These are phyloP conservation scores for Metschnikowia dekortorum DNA, from an alignment of 805 yeast species.

Conservation along the genomic window DNA sequence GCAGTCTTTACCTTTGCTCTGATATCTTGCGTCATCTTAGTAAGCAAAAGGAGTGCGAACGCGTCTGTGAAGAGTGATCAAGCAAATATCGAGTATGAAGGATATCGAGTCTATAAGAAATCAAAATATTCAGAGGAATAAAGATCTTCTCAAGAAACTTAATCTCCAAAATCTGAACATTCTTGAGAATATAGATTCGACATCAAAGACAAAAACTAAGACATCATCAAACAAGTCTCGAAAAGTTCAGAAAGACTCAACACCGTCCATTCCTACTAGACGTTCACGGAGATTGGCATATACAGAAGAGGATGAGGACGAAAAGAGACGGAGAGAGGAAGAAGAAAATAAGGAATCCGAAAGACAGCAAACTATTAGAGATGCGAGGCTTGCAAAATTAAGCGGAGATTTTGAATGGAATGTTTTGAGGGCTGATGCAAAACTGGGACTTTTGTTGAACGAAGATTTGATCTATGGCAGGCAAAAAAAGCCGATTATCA, in stretches of 20 bases:
- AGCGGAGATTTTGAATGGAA: slow-evolving; percentile 61
- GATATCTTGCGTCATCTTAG: slow-evolving; percentile 29
- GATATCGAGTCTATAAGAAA: slow-evolving; percentile 11
- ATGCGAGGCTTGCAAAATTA: slow-evolving; percentile 52
- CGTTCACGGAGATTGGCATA: slow-evolving; percentile 73
- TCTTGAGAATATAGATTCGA: slow-evolving; percentile 39
- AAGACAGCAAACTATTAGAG: slow-evolving; percentile 7
- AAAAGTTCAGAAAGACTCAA: slow-evolving; percentile 20
- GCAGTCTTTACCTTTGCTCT: slow-evolving; percentile 40
- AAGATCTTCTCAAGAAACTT: slow-evolving; percentile 65
- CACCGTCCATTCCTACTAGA: slow-evolving; percentile 51
- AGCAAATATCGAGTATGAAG: not conserved
- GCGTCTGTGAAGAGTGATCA: not conserved
- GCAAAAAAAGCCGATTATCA: not conserved
- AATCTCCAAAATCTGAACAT: slow-evolving; percentile 62
- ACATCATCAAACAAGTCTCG: slow-evolving; percentile 17
- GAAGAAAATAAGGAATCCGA: slow-evolving; percentile 35
- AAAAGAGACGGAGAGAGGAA: slow-evolving; percentile 28
- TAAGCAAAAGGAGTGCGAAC: slow-evolving; percentile 4
- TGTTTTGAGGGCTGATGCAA: slow-evolving; percentile 48
- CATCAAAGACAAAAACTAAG: slow-evolving; percentile 14
- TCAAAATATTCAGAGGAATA: slow-evolving; percentile 79
- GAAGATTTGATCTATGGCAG: slow-evolving; percentile 17
- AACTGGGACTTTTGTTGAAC: slow-evolving; percentile 31
- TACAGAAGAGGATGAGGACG: slow-evolving; percentile 37